Evolutionary conservation across 192 early-diverging fungal species (phyloP).

Genomic region (Podila epigama): DNA sequence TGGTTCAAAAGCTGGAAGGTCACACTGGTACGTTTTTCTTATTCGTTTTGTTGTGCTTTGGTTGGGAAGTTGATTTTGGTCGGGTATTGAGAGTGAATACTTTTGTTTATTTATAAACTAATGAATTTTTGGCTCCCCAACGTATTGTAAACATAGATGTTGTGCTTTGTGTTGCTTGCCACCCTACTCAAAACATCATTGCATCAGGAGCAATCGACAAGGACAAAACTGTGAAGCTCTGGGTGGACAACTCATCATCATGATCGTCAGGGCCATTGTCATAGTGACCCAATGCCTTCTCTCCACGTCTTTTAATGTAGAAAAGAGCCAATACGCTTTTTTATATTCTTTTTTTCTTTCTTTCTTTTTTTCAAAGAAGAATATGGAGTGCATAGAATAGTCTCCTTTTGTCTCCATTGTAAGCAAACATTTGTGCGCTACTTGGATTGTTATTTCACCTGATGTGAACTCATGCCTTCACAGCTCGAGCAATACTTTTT

Average conservation of each 20-base stretch:
- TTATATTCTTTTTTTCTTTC: no score
- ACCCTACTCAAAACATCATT: conserved; percentile 95
- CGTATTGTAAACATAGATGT: conserved; percentile 81
- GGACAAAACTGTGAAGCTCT: conserved; percentile 90
- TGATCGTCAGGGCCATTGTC: conserved; percentile 11
- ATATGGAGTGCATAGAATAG: no score
- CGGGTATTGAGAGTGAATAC: background rate
- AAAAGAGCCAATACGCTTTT: no score
- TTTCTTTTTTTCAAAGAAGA: background rate
- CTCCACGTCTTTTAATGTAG: no score
- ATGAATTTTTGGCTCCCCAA: conserved; percentile 19
- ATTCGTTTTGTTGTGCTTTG: background rate
- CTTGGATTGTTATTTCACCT: no score
- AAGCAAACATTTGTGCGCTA: no score
- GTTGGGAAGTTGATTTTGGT: no score
- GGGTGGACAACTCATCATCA: conserved; percentile 64
- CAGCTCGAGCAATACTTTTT: background rate
- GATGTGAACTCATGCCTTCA: background rate
- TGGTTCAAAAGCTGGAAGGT: conserved; percentile 93
- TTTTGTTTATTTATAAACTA: conserved; percentile 2
- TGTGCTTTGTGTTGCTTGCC: conserved; percentile 91
- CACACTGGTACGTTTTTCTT: conserved; percentile 75
- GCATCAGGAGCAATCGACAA: conserved; percentile 92
- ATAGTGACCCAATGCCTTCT: background rate
- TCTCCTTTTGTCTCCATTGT: no score